Percentiles rank a stretch among this genome's conserved stretches.
phyloP scores from a whole-genome alignment of 164 flowering plant genomes.

The Vitis vinifera region DNA sequence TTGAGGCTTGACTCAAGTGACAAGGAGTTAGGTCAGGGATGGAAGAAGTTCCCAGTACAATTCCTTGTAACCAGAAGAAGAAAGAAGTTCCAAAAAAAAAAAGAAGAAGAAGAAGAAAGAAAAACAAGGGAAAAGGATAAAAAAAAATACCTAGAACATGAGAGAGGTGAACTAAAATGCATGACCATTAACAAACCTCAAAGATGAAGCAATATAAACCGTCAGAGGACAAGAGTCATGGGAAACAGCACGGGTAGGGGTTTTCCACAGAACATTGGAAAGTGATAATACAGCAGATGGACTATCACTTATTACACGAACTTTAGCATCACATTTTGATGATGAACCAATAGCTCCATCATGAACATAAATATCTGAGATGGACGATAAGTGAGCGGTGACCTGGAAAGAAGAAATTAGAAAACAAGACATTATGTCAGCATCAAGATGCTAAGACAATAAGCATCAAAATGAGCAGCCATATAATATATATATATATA shows the following conservation, averaged over 20 bases:
- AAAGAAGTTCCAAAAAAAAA: too few species aligned
- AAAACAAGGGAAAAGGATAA: too few species aligned
- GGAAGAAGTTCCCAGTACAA: too few species aligned
- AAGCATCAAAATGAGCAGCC: neutral
- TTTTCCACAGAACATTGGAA: constrained; percentile 44
- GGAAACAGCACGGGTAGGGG: constrained; percentile 54
- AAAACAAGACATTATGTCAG: neutral
- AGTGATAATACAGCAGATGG: constrained; percentile 46
- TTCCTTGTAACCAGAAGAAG: too few species aligned
- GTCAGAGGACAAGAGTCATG: constrained; percentile 60
- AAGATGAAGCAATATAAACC: constrained; percentile 46
- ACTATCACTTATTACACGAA: constrained; percentile 54
- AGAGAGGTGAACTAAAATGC: neutral
- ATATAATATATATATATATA: too few species aligned
- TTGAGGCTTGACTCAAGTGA: too few species aligned
- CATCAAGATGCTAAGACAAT: neutral
- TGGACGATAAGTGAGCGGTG: constrained; percentile 44
- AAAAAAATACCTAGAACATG: too few species aligned
- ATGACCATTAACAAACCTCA: constrained; percentile 30
- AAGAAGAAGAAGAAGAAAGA: too few species aligned
- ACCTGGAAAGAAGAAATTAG: constrained; percentile 29
- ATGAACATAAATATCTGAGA: constrained; percentile 48
- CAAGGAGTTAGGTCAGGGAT: too few species aligned
- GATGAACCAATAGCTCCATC: constrained; percentile 61
- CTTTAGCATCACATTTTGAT: constrained; percentile 44